Percentiles rank a stretch among this genome's conserved stretches.
phyloP scores from a whole-genome alignment of 495 filamentous ascomycete genomes.

The Hypoxylon fragiforme region DNA sequence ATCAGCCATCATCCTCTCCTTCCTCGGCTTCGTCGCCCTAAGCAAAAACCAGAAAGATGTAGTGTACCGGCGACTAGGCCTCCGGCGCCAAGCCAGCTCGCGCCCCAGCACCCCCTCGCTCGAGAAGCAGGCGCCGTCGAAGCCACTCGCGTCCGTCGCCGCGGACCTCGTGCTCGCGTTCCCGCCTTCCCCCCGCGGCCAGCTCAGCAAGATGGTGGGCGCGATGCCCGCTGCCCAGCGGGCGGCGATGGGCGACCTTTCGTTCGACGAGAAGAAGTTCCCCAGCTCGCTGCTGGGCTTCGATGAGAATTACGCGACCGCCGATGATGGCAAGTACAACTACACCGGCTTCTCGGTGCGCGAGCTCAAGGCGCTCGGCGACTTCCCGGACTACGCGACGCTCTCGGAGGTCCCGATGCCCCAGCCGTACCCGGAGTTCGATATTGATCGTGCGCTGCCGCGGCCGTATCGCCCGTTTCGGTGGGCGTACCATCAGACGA shows the following conservation, averaged over 20 bases:
- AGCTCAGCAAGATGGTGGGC: slow-evolving; percentile 33
- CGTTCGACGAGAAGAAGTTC: slow-evolving; percentile 18
- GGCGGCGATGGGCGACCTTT: slow-evolving; percentile 20
- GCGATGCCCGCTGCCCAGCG: slow-evolving; percentile 18
- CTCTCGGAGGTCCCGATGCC: slow-evolving; percentile 82
- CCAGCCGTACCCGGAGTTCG: slow-evolving; percentile 60
- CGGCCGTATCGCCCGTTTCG: slow-evolving; percentile 79
- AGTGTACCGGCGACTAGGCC: slow-evolving; percentile 23
- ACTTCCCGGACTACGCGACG: slow-evolving; percentile 81
- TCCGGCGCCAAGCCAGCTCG: slow-evolving; percentile 5
- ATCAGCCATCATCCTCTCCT: slow-evolving; percentile 23
- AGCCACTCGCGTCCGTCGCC: slow-evolving; percentile 19
- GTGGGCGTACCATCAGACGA: slow-evolving; percentile 91
- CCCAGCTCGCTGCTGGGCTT: slow-evolving; percentile 23
- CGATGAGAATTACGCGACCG: slow-evolving; percentile 38
- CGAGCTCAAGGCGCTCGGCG: slow-evolving; percentile 73
- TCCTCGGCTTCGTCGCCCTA: slow-evolving; percentile 34
- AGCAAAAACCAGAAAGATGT: slow-evolving; percentile 31
- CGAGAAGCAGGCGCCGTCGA: slow-evolving; percentile 28
- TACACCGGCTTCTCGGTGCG: slow-evolving; percentile 59
- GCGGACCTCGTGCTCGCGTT: slow-evolving; percentile 22
- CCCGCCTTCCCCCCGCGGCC: slow-evolving; percentile 39
- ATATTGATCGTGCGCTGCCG: slow-evolving; percentile 66
- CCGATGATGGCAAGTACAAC: slow-evolving; percentile 39
- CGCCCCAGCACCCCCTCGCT: slow-evolving; percentile 26